Evolutionary conservation across 495 filamentous ascomycete genomes (phyloP).

Genomic region (Lindgomyces ingoldianus): DNA sequence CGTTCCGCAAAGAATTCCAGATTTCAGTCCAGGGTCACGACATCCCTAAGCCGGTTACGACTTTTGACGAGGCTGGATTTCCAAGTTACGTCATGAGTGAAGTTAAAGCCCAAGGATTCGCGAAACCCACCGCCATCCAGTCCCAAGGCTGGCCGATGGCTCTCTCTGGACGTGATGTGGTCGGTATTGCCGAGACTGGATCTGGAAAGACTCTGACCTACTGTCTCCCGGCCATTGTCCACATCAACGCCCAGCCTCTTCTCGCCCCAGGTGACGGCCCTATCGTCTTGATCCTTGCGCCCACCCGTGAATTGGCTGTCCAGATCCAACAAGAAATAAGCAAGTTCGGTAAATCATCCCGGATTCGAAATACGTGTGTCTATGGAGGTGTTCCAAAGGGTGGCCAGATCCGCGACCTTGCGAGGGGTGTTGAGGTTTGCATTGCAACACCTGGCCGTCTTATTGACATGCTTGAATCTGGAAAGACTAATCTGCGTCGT

Average conservation of each 20-base stretch:
- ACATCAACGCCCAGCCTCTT: constrained; percentile 98
- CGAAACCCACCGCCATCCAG: constrained; percentile 90
- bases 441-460: constrained; percentile 97
- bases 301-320: constrained; percentile 95
- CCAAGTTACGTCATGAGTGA: constrained; percentile 95
- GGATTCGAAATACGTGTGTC: constrained; percentile 98
- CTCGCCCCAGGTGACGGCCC: constrained; percentile 95
- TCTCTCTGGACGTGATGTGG: constrained; percentile 94
- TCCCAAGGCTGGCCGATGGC: constrained; percentile 99
- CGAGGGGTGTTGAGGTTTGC: constrained; percentile 82
- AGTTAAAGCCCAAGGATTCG: constrained; percentile 96
- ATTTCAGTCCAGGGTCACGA: constrained; percentile 76
- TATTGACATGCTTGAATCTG: constrained; percentile 97
- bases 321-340: constrained; percentile 95
- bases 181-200: constrained; percentile 98
- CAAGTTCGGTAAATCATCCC: constrained; percentile 96
- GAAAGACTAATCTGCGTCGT: constrained; percentile 96
- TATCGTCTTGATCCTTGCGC: constrained; percentile 92
- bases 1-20: constrained; percentile 76
- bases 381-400: constrained; percentile 99
- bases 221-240: constrained; percentile 96
- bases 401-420: constrained; percentile 90
- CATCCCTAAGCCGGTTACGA: constrained; percentile 90
- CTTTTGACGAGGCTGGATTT: constrained; percentile 96
- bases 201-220: constrained; percentile 99